A percentile compares a stretch with the other conserved stretches of the same genome.
These are phyloP conservation scores for Prunella vulgaris DNA, from an alignment of 257 asterid genomes.

Conservation along the genomic window DNA sequence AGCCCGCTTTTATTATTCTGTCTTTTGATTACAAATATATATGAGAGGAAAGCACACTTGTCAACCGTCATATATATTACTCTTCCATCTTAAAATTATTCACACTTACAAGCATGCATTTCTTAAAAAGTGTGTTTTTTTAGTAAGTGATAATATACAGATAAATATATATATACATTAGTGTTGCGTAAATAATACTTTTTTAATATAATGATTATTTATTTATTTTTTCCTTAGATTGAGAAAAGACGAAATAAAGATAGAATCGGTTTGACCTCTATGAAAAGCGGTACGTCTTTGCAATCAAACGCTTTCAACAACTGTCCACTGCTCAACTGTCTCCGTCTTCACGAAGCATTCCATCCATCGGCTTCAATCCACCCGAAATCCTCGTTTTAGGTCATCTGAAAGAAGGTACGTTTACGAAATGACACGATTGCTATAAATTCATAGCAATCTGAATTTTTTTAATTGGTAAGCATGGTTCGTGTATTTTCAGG, in stretches of 20 bases:
- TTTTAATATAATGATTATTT: no score
- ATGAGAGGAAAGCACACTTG: no score
- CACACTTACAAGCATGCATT: no score
- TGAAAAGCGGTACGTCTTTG: neutral
- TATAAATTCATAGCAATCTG: neutral
- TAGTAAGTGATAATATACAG: no score
- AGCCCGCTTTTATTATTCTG: neutral
- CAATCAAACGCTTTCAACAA: neutral
- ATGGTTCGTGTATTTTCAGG: neutral
- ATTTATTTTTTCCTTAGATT: no score
- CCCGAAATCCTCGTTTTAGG: conserved; percentile 21
- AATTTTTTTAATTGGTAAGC: neutral
- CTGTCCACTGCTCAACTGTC: neutral
- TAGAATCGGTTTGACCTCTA: neutral
- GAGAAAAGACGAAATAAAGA: neutral
- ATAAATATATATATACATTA: no score
- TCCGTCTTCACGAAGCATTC: conserved; percentile 26
- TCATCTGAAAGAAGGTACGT: conserved; percentile 15
- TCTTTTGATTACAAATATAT: neutral
- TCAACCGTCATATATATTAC: no score
- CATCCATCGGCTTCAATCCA: conserved; percentile 25
- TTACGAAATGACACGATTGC: neutral
- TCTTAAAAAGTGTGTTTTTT: no score
- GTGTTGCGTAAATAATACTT: no score
- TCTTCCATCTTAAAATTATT: no score